Conservation (phyloP, 208 protist genomes). For the Leishmania gerbilli region DNA sequence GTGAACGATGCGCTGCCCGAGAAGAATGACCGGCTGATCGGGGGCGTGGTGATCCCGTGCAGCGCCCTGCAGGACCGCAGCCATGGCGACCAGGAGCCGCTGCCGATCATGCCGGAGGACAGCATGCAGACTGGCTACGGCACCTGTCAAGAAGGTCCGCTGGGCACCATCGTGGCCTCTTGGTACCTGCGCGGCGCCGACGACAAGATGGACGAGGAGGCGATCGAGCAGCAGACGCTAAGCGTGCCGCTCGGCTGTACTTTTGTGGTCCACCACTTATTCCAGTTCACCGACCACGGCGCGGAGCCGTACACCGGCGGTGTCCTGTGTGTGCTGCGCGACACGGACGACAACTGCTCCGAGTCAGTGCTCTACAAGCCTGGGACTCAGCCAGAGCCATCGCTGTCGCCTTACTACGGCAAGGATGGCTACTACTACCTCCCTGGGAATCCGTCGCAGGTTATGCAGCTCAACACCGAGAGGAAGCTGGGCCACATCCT, state of each 20-base stretch:
- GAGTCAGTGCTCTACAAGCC: slow-evolving; percentile 76
- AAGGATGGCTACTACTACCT: slow-evolving; percentile 89
- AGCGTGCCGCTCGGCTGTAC: slow-evolving; percentile 69
- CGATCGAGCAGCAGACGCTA: slow-evolving; percentile 65
- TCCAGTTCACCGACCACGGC: slow-evolving; percentile 91
- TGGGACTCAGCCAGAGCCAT: slow-evolving; percentile 50
- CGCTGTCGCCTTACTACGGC: slow-evolving; percentile 74
- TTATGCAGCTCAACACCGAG: slow-evolving; percentile 86
- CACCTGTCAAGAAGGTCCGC: slow-evolving; percentile 64
- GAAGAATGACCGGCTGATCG: slow-evolving; percentile 65
- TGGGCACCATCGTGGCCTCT: slow-evolving; percentile 75
- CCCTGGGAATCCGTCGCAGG: slow-evolving; percentile 73
- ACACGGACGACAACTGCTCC: slow-evolving; percentile 90
- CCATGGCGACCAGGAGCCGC: slow-evolving; percentile 71
- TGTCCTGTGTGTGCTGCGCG: slow-evolving; percentile 85
- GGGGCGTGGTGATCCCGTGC: slow-evolving; percentile 72
- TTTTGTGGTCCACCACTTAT: slow-evolving; percentile 83
- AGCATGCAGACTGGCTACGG: slow-evolving; percentile 65
- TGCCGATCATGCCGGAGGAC: slow-evolving; percentile 71
- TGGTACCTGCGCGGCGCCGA: slow-evolving; percentile 84
- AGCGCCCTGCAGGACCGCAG: slow-evolving; percentile 65
- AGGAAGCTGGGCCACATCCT: slow-evolving; percentile 90
- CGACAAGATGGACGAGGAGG: slow-evolving; percentile 53
- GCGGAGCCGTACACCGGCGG: slow-evolving; percentile 64
- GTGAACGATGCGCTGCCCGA: slow-evolving; percentile 72